Evolutionary conservation across 495 filamentous ascomycete genomes (phyloP), one percentile per base, ranked within the genome.

Genomic region (Bombardia bombarda): DNA sequence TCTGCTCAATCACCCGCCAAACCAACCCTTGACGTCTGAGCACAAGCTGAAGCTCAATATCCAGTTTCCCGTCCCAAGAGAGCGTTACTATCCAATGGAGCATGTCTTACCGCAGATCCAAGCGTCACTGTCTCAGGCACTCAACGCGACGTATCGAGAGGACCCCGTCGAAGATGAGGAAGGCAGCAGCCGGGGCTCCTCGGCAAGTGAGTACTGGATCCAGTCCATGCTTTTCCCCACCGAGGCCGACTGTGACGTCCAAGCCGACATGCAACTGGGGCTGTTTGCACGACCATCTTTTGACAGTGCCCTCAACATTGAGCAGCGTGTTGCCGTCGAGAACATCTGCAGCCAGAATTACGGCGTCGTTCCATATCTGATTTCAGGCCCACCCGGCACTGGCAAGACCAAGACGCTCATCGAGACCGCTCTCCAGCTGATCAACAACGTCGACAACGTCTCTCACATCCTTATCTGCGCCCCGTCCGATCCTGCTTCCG

Each of bases 331-430:
- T 49, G 68, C 68, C 1, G 57, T 76, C 32, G 62, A 73, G 25
- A 63, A 63, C 23, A 58, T 74, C 8, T 56, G 65, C 33, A 44
- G 48, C 13, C 61, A 65, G 34, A 58, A 66, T 37, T 75, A 73
- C 58, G 72, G 73, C 26, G 57, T 52, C 4, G 44, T 76, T 31
- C 73, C 73, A 13, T 77, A 67, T 43, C 58, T 77, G 42, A 72
- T 77, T 22, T 72, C 68, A 3, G 73, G 73, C 2, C 73, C 73
- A 20, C 72, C 73, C 13, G 73, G 73, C 17, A 76, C 73, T 4
- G 73, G 73, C 22, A 77, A 76, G 46, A 76, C 73, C 31, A 76
- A 74, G 55, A 76, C 72, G 14, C 52, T 76, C 17, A 73, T 76
- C 33, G 73, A 76, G 56, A 56, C 57, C 12, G 63, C 67, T 1